phyloP scores from a whole-genome alignment of 148 eudicot genomes.

The Persicaria tinctoria region DNA sequence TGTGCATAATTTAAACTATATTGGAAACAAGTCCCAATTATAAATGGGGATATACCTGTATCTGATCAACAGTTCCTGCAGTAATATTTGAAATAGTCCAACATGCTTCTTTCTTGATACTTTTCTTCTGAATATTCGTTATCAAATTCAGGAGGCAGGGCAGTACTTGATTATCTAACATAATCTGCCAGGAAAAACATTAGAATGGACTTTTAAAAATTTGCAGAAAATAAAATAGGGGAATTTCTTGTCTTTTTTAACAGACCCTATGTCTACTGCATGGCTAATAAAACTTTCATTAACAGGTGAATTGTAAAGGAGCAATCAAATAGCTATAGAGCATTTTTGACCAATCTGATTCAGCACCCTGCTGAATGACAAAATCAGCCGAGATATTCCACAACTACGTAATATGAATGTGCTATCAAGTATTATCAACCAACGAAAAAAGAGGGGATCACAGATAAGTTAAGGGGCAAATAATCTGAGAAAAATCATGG shows the following conservation, averaged over 20 bases:
- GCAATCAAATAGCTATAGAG: too few species aligned
- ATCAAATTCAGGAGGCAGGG: conserved; percentile 58
- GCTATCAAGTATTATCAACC: too few species aligned
- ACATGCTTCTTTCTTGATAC: conserved; percentile 89
- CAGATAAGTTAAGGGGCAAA: neutral
- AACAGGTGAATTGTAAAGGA: too few species aligned
- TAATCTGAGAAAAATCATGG: neutral
- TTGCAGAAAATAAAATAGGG: neutral
- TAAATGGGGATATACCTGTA: conserved; percentile 47
- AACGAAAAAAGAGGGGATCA: too few species aligned
- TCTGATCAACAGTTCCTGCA: conserved; percentile 83
- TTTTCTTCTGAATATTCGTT: conserved; percentile 58
- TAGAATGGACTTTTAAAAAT: neutral
- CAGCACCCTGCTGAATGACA: too few species aligned
- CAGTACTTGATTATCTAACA: conserved; percentile 58
- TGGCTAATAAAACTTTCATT: too few species aligned
- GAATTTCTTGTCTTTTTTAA: too few species aligned
- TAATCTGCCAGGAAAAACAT: conserved; percentile 32
- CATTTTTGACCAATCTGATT: too few species aligned
- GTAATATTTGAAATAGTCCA: conserved; percentile 93
- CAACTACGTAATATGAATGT: too few species aligned
- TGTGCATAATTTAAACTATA: neutral
- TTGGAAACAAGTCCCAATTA: neutral
- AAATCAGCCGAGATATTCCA: too few species aligned
- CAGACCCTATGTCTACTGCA: too few species aligned